These are phyloP conservation scores for Tetrastigma voinierianum DNA, from an alignment of 164 flowering plant species.

Conservation along the genomic window DNA sequence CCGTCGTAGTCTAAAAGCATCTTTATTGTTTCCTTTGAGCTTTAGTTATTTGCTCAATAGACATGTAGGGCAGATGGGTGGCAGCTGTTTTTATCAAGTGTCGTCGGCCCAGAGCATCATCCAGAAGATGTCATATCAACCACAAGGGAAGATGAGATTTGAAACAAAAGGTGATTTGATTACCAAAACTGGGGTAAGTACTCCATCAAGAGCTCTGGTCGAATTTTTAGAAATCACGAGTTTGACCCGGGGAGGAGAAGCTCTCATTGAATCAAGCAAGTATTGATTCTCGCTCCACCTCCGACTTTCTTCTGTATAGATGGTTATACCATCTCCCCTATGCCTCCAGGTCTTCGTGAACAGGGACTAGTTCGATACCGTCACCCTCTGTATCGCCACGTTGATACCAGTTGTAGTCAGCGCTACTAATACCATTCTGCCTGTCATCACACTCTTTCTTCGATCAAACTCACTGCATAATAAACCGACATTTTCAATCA, in stretches of 20 bases:
- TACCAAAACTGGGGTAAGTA: neutral
- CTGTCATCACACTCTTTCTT: slow-evolving; percentile 18
- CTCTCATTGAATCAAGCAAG: slow-evolving; percentile 86
- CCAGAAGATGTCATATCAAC: too few species aligned
- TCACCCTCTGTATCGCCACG: slow-evolving; percentile 15
- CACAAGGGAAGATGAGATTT: too few species aligned
- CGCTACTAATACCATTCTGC: slow-evolving; percentile 28
- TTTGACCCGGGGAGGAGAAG: slow-evolving; percentile 56
- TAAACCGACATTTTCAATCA: neutral
- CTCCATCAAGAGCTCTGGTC: slow-evolving; percentile 39
- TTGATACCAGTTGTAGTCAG: slow-evolving; percentile 18
- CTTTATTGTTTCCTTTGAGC: slow-evolving; percentile 70
- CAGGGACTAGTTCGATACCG: slow-evolving; percentile 22
- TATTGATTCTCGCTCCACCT: slow-evolving; percentile 36
- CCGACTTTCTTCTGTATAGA: slow-evolving; percentile 34
- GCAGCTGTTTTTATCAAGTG: slow-evolving; percentile 30
- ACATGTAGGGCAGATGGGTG: slow-evolving; percentile 84
- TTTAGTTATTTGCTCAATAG: slow-evolving; percentile 58
- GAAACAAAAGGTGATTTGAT: neutral
- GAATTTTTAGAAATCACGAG: slow-evolving; percentile 18
- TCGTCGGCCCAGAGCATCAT: neutral
- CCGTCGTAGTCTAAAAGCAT: slow-evolving; percentile 93
- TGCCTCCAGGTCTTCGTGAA: slow-evolving; percentile 33
- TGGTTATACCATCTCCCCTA: slow-evolving; percentile 29
- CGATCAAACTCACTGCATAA: slow-evolving; percentile 14